phyloP scores from a whole-genome alignment of 148 eudicot species.

The Amaranthus hypochondriacus region DNA sequence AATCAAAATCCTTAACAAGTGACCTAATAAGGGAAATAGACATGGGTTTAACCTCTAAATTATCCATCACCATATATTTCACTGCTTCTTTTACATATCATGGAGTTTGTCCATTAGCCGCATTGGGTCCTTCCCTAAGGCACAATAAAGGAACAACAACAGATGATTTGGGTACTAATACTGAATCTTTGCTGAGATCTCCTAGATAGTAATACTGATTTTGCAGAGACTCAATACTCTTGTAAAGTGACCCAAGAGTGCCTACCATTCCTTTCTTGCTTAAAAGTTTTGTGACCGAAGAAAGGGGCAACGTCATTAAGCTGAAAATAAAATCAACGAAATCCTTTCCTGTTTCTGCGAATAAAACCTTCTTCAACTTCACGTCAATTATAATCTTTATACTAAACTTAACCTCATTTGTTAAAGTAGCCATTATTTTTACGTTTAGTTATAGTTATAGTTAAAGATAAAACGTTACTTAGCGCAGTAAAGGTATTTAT shows the following conservation, averaged over 20 bases:
- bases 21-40: constrained; percentile 14
- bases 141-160: constrained; percentile 5
- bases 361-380: constrained; percentile 25
- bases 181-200: constrained; percentile 10
- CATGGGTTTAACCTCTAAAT: constrained; percentile 16
- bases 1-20: constrained; percentile 1
- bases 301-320: constrained; percentile 27
- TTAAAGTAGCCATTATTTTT: not conserved
- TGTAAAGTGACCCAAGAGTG: constrained; percentile 9
- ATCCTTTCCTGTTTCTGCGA: constrained; percentile 32
- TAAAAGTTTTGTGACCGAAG: constrained; percentile 16
- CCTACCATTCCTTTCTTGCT: constrained; percentile 16
- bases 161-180: constrained; percentile 1
- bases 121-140: not conserved
- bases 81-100: constrained; percentile 22
- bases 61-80: constrained; percentile 21
- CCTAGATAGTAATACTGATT: constrained; percentile 5
- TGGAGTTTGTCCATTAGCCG: not conserved
- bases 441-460: too few relatives aligned
- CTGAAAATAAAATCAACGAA: constrained; percentile 35
- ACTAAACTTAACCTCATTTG: not conserved
- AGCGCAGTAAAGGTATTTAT: too few relatives aligned
- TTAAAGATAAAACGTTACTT: too few relatives aligned
- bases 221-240: constrained; percentile 16
- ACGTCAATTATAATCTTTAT: constrained; percentile 27